Conservation (phyloP, 1,284 basidiomycete genomes). For the Pyrrhoderma lamaoense region DNA sequence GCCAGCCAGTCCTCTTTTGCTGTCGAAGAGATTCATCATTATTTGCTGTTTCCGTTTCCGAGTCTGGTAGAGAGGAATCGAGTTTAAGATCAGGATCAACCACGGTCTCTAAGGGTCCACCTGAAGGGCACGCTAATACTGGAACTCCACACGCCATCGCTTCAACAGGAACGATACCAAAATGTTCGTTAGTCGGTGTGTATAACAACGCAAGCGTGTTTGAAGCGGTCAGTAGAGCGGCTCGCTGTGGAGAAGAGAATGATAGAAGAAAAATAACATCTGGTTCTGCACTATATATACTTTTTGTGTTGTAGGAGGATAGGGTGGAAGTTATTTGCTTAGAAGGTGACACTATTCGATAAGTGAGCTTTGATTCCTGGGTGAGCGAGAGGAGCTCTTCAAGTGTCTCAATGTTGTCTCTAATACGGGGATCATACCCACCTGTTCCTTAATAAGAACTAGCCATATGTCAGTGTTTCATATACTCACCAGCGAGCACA, state of each 20-base stretch:
- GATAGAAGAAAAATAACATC: constrained; percentile 83
- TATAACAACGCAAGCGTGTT: constrained; percentile 77
- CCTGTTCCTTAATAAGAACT: constrained; percentile 35
- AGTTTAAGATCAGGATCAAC: constrained; percentile 38
- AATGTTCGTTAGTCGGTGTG: constrained; percentile 94
- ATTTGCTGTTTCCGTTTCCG: neutral
- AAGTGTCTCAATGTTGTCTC: constrained; percentile 67
- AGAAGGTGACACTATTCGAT: constrained; percentile 29
- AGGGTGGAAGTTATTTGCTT: neutral
- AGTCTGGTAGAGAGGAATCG: constrained; percentile 10
- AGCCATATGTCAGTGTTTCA: neutral
- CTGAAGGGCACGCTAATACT: constrained; percentile 82
- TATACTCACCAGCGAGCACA: constrained; percentile 61
- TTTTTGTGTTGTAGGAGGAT: too few relatives aligned
- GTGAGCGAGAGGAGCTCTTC: constrained; percentile 32
- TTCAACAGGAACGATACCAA: constrained; percentile 95
- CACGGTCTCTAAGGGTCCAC: constrained; percentile 89
- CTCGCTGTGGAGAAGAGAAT: constrained; percentile 75
- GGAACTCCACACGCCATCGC: constrained; percentile 91
- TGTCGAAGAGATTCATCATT: constrained; percentile 20
- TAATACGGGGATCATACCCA: constrained; percentile 65
- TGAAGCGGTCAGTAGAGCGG: constrained; percentile 60
- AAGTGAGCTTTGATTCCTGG: constrained; percentile 26
- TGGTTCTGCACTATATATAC: too few relatives aligned
- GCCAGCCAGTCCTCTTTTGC: constrained; percentile 54